Evolutionary conservation across 2,329 filamentous ascomycete genomes (phyloP), one percentile per base, ranked within the genome.

Genomic region (Trichoderma pleuroti): DNA sequence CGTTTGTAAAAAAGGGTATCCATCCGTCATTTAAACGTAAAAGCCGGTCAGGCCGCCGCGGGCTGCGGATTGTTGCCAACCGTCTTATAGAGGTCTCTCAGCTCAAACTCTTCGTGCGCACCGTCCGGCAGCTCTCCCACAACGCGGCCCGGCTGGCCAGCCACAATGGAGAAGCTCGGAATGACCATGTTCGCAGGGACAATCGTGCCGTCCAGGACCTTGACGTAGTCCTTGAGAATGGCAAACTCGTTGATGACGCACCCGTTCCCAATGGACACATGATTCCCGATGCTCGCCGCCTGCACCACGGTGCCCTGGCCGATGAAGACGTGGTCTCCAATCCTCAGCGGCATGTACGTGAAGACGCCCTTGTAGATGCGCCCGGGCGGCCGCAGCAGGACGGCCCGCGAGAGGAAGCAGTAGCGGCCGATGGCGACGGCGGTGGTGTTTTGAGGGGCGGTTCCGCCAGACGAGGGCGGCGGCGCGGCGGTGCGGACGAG

Each of bases 281-380:
- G 93, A 75, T 87, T 93, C 2, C 93, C 92, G 68, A 99, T 89
- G 42, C 89, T 88, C 8, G 94, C 93, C 0, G 95, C 93, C 78
- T 96, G 93, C 46, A 99, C 87, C 49, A 95, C 88, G 46, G 90
- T 90, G 39, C 85, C 84, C 76, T 88, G 86, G 71, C 93, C 94
- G 63, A 99, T 87, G 81, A 95, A 98, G 73, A 98, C 94, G 82
- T 98, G 95, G 80, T 98, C 94, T 59, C 94, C 94, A 74, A 99
- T 92, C 72, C 96, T 93, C 76, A 98, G 90, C 10, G 94, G 94
- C 80, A 95, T 95, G 82, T 94, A 93, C 54, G 90, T 92, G 78
- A 93, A 91, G 42, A 84, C 81, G 77, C 94, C 93, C 76, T 94
- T 91, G 80, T 94, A 93, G 63, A 97, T 84, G 30, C 94, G 89